Percentiles rank a stretch among this genome's conserved stretches.
phyloP scores from a whole-genome alignment of 768 basidiomycete species.

The Lyophyllum shimeji region DNA sequence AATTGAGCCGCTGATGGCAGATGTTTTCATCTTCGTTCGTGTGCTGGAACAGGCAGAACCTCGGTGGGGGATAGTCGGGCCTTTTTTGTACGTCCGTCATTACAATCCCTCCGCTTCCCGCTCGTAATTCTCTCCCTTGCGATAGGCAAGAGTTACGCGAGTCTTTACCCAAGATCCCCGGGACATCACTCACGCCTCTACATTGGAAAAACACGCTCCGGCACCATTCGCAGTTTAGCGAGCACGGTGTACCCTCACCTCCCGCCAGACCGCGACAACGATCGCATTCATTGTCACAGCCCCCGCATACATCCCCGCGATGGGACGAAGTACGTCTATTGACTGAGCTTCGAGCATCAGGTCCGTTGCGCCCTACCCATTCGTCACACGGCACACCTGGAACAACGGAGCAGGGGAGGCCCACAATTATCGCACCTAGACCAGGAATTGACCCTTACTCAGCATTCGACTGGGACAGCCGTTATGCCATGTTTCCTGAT shows the following conservation, averaged over 20 bases:
- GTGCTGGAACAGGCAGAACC: conserved; percentile 36
- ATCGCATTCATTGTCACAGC: neutral
- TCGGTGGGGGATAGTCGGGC: conserved; percentile 33
- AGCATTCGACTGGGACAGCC: neutral
- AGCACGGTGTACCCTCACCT: neutral
- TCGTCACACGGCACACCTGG: neutral
- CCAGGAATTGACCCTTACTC: neutral
- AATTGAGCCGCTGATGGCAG: conserved; percentile 35
- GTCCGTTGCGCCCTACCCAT: neutral
- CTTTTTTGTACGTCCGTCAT: conserved; percentile 31
- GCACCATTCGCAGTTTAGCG: neutral
- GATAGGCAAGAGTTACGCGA: conserved; percentile 13
- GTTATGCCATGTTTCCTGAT: neutral
- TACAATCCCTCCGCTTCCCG: neutral
- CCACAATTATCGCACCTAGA: neutral
- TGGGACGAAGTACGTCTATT: neutral
- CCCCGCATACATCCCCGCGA: neutral
- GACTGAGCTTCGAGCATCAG: neutral
- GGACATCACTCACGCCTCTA: neutral
- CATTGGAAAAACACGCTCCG: neutral
- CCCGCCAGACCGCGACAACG: neutral
- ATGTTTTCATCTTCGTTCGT: conserved; percentile 41
- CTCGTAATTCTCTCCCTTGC: neutral
- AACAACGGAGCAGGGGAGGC: neutral
- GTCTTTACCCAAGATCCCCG: conserved; percentile 4